These are phyloP conservation scores for Kodamaea alishanica DNA, from an alignment of 1,139 yeast genomes.

Conservation along the genomic window DNA sequence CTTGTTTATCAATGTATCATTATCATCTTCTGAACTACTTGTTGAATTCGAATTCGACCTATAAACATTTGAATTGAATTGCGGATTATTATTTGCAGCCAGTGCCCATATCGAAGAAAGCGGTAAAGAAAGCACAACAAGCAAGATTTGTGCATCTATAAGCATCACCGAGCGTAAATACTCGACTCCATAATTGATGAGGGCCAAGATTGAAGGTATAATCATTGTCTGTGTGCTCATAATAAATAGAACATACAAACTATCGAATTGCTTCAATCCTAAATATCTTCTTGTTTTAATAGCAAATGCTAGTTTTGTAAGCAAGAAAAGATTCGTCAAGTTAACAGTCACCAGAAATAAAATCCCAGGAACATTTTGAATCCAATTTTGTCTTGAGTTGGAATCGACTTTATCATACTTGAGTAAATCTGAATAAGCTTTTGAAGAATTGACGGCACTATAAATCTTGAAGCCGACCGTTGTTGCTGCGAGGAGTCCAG, in stretches of 20 bases:
- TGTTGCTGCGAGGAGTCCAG: constrained; percentile 43
- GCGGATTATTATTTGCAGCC: constrained; percentile 45
- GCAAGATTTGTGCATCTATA: constrained; percentile 23
- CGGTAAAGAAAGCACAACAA: constrained; percentile 66
- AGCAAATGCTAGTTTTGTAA: constrained; percentile 62
- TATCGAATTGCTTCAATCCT: constrained; percentile 79
- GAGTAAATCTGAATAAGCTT: neutral
- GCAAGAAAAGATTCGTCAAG: constrained; percentile 55
- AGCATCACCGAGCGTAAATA: constrained; percentile 12
- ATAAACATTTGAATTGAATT: constrained; percentile 21
- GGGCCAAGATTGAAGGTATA: constrained; percentile 67
- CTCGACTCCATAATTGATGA: constrained; percentile 39
- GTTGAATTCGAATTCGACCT: constrained; percentile 10
- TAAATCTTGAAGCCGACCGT: constrained; percentile 55
- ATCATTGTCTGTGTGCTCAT: constrained; percentile 82
- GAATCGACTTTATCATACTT: neutral
- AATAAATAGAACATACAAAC: constrained; percentile 73
- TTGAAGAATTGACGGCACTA: constrained; percentile 14
- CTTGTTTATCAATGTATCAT: constrained; percentile 7
- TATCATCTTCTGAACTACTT: constrained; percentile 2
- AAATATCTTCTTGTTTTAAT: constrained; percentile 65
- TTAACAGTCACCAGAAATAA: constrained; percentile 67
- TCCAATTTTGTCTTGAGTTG: constrained; percentile 19
- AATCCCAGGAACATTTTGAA: constrained; percentile 51
- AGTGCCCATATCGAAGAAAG: constrained; percentile 86